Evolutionary conservation across 2,329 filamentous ascomycete species (phyloP), one percentile per base, ranked within the genome.

Genomic region (Balansia obtecta): DNA sequence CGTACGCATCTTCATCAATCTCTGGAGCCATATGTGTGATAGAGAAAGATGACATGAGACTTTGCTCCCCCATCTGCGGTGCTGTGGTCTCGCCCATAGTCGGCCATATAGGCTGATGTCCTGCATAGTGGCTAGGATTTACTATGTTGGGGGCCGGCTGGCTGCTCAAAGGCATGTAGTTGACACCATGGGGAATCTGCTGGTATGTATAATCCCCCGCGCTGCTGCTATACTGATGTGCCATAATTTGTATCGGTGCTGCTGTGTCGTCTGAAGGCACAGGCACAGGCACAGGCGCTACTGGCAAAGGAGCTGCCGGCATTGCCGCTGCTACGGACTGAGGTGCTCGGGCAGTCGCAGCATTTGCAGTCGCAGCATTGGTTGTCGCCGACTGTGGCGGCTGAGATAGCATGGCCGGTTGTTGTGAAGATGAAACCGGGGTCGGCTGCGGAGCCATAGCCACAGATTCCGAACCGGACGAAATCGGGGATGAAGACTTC

Each of bases 11-110:
- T 13, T 20, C 33, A 9, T 49, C 41, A 3, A 43, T 9, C 12
- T 27, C 50, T 2, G 12, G 16, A n/a, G 34, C 2, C 20, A 41
- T 46, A 32, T 32, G 15, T 13, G 15, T 15, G 16, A 37, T 40
- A 4, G 46, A 20, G 16, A 51, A 48, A 1, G 53, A 51, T 9
- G 43, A 44, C 11, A 46, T 18, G n/a, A 54, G 37, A 9, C 43
- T 15, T 11, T 47, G 33, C n/a, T 39, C 49, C 2, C 41, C 49
- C 34, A 52, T 44, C 34, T 32, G 45, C 4, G 42, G 46, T 18
- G 33, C 41, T 7, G 41, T 39, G 42, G 15, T 46, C 10, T 49
- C 53, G 11, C 46, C 48, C 20, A 33, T 11, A 10, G 32, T 48
- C 10, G 53, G 45, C 42, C 49, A 48, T 13, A 22, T 13, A 11